phyloP scores from a whole-genome alignment of 1,284 basidiomycete genomes.

The Rhodotorula sp. region DNA sequence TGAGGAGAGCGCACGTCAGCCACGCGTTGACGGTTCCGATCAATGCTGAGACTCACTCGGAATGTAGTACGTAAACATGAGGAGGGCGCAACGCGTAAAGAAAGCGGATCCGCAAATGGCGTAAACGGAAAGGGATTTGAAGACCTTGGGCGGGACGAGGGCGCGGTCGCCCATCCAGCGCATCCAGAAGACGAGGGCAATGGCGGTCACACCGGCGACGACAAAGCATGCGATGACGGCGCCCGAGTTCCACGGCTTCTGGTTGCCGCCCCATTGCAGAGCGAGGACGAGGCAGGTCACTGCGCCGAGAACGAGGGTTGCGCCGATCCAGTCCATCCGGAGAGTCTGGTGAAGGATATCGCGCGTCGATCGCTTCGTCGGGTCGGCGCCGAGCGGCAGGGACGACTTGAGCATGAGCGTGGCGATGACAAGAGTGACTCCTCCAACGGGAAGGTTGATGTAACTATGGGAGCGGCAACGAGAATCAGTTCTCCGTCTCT shows the following conservation, averaged over 20 bases:
- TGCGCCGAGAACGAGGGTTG: conserved; percentile 40
- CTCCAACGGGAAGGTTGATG: conserved; percentile 32
- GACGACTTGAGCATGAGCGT: conserved; percentile 33
- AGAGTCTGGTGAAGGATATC: conserved; percentile 24
- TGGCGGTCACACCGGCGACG: conserved; percentile 41
- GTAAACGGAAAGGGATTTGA: conserved; percentile 41
- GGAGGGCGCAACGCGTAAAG: conserved; percentile 34
- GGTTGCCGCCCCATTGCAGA: conserved; percentile 45
- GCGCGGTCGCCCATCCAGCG: conserved; percentile 44
- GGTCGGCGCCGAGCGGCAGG: conserved; percentile 31
- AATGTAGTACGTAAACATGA: conserved; percentile 31
- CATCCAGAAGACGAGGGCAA: conserved; percentile 39
- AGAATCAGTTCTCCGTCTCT: background rate
- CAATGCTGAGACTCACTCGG: background rate
- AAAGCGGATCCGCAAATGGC: conserved; percentile 40
- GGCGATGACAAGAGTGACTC: conserved; percentile 23
- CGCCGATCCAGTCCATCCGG: conserved; percentile 47
- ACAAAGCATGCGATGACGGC: conserved; percentile 49
- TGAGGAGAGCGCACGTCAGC: background rate
- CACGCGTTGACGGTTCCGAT: too few species aligned
- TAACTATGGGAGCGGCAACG: background rate
- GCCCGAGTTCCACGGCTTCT: conserved; percentile 43
- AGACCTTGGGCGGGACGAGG: conserved; percentile 44
- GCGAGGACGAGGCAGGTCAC: conserved; percentile 47
- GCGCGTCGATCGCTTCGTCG: conserved; percentile 12